phyloP scores from a whole-genome alignment of 805 yeast species.

The Metschnikowia borealis region DNA sequence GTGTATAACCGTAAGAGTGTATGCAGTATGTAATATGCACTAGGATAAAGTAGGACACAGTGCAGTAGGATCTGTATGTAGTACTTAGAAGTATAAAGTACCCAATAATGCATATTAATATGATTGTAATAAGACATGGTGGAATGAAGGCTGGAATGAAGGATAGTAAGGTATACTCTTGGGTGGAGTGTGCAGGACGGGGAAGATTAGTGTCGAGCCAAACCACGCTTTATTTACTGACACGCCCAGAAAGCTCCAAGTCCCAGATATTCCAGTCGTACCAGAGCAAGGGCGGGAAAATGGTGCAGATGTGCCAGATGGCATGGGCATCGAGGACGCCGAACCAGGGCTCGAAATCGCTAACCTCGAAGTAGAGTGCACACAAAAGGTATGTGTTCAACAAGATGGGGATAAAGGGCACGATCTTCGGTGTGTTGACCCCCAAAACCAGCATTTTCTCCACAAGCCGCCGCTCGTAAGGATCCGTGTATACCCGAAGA shows the following conservation, averaged over 20 bases:
- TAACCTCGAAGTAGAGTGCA: conserved; percentile 32
- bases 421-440: conserved; percentile 21
- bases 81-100: too few relatives aligned
- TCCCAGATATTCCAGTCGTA: conserved; percentile 58
- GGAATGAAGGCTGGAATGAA: too few relatives aligned
- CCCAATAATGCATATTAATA: too few relatives aligned
- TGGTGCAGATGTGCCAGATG: conserved; percentile 87
- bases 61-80: too few relatives aligned
- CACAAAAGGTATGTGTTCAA: conserved; percentile 31
- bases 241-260: conserved; percentile 24
- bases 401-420: conserved; percentile 34
- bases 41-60: too few relatives aligned
- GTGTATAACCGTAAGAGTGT: too few relatives aligned
- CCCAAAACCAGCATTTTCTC: conserved; percentile 29
- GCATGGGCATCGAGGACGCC: conserved; percentile 86
- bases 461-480: conserved; percentile 35
- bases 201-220: too few relatives aligned
- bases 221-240: neutral
- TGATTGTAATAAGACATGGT: too few relatives aligned
- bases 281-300: conserved; percentile 74
- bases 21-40: too few relatives aligned
- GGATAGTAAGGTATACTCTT: too few relatives aligned
- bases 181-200: too few relatives aligned
- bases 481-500: conserved; percentile 28
- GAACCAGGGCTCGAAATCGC: conserved; percentile 33